These are phyloP conservation scores for Glonium stellatum DNA, from an alignment of 495 filamentous ascomycete species.

Conservation along the genomic window DNA sequence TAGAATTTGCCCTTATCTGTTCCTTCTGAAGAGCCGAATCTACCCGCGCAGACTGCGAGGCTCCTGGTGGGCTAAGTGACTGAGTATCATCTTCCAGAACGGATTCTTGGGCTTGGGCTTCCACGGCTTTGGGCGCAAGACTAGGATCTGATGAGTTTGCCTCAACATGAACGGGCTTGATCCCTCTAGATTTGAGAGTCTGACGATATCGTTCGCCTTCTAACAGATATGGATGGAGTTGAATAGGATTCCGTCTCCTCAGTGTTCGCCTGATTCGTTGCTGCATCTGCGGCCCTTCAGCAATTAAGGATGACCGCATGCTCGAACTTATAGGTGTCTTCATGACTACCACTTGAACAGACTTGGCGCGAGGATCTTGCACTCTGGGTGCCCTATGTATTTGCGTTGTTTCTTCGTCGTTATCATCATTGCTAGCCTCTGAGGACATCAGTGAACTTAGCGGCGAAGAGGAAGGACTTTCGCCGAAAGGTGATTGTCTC, in stretches of 20 bases:
- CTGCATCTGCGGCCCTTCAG: not conserved
- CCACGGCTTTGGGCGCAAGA: slow-evolving; percentile 1
- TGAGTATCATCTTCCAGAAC: slow-evolving; percentile 4
- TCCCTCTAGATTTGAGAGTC: slow-evolving; percentile 29
- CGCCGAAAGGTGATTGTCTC: no score
- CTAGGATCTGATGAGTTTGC: slow-evolving; percentile 6
- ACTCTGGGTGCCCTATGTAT: not conserved
- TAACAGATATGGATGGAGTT: slow-evolving; percentile 37
- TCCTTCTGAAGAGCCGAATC: not conserved
- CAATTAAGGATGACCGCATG: not conserved
- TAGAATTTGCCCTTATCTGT: not conserved
- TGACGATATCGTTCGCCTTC: slow-evolving; percentile 32
- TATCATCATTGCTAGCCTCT: not conserved
- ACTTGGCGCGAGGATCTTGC: not conserved
- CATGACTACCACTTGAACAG: not conserved
- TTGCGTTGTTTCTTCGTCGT: not conserved
- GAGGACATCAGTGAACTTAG: not conserved
- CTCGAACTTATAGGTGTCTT: not conserved
- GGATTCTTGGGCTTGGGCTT: slow-evolving; percentile 23
- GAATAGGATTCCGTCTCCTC: slow-evolving; percentile 31
- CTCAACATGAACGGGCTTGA: slow-evolving; percentile 24
- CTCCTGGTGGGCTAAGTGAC: slow-evolving; percentile 5
- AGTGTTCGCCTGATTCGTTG: slow-evolving; percentile 18
- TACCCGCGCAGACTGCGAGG: not conserved
- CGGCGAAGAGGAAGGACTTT: not conserved